A percentile compares a stretch with the other conserved stretches of the same genome.
Evolutionary conservation across 106 monocot species (phyloP).

Genomic region (Allium sativum): DNA sequence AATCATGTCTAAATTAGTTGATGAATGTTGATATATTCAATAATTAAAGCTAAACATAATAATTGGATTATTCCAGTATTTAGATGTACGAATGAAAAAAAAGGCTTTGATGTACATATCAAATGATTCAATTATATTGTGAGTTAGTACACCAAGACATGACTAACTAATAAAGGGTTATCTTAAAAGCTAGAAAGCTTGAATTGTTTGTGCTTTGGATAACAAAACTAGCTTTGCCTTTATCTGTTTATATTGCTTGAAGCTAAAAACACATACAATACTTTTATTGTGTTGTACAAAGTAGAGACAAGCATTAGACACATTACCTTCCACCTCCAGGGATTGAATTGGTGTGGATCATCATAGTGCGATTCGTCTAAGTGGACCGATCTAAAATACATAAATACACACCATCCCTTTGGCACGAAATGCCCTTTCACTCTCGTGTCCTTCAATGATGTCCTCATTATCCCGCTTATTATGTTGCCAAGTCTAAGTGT

Average conservation of each 20-base stretch:
- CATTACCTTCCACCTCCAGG: slow-evolving; percentile 94
- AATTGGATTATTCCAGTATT: too few species aligned
- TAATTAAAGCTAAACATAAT: too few species aligned
- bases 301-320: neutral
- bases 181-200: neutral
- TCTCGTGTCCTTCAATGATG: slow-evolving; percentile 59
- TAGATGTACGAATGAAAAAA: too few species aligned
- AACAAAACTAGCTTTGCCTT: too few species aligned
- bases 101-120: too few species aligned
- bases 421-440: slow-evolving; percentile 82
- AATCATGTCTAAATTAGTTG: too few species aligned
- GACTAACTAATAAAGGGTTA: neutral
- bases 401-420: slow-evolving; percentile 87
- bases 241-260: neutral
- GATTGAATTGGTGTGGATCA: slow-evolving; percentile 68
- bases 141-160: slow-evolving; percentile 4
- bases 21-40: too few species aligned
- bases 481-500: slow-evolving; percentile 81
- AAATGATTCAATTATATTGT: neutral
- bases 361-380: slow-evolving; percentile 56
- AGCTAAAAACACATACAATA: neutral
- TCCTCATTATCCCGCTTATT: slow-evolving; percentile 78
- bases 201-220: too few species aligned
- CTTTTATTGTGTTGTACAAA: slow-evolving; percentile 3
- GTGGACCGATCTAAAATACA: slow-evolving; percentile 85